These are phyloP conservation scores for Tardiomyces digboiensis DNA, from an alignment of 1,139 yeast genomes.

Conservation along the genomic window DNA sequence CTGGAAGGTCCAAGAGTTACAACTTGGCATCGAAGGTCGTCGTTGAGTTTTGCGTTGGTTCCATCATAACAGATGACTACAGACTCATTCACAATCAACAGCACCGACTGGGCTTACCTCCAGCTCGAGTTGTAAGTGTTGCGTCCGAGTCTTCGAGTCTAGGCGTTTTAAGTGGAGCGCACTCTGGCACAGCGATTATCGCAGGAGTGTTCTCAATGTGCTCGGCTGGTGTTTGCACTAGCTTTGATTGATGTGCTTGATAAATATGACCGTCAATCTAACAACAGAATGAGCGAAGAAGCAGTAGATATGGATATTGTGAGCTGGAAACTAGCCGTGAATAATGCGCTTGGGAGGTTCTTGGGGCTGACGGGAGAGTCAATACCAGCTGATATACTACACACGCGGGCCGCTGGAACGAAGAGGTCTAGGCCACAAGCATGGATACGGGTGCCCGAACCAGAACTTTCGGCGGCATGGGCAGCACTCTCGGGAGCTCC, in stretches of 20 bases:
- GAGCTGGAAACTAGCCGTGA: neutral
- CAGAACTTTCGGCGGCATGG: conserved; percentile 17
- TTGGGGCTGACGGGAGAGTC: neutral
- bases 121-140: conserved; percentile 34
- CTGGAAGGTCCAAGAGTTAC: too few species aligned
- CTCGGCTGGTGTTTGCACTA: too few species aligned
- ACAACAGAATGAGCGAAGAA: conserved; percentile 9
- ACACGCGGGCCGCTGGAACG: neutral
- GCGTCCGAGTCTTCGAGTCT: conserved; percentile 29
- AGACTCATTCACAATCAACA: neutral
- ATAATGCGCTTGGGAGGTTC: neutral
- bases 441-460: conserved; percentile 19
- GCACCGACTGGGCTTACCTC: conserved; percentile 32
- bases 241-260: conserved; percentile 32
- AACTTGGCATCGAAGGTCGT: too few species aligned
- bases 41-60: neutral
- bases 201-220: too few species aligned
- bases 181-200: too few species aligned
- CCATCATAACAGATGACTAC: neutral
- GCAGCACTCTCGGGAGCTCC: conserved; percentile 17
- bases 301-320: conserved; percentile 2
- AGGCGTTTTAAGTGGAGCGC: too few species aligned
- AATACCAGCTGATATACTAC: neutral
- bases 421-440: conserved; percentile 9
- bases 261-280: conserved; percentile 5